A percentile compares a stretch with the other conserved stretches of the same genome.
These are phyloP conservation scores for Fraxinus quadrangulata DNA, from an alignment of 257 asterid species.

Conservation along the genomic window DNA sequence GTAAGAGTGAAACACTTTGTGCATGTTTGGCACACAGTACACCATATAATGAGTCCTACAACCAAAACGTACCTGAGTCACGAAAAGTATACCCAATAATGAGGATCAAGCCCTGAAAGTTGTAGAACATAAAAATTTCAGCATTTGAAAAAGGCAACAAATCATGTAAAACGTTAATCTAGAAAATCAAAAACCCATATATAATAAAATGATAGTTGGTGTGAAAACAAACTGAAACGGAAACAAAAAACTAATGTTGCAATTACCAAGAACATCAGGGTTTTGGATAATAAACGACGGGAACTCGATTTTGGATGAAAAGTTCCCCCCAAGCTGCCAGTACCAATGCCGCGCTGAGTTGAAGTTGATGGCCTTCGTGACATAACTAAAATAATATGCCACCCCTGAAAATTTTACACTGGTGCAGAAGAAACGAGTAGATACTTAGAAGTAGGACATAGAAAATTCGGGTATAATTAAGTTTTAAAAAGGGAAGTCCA, in stretches of 20 bases:
- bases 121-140: background rate
- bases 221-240: background rate
- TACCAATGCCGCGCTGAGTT: conserved; percentile 35
- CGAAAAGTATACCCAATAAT: conserved; percentile 37
- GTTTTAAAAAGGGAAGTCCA: background rate
- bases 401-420: background rate
- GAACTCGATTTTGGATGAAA: conserved; percentile 45
- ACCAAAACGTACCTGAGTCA: conserved; percentile 34
- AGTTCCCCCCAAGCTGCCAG: conserved; percentile 37
- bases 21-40: background rate
- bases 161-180: background rate
- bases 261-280: conserved; percentile 44
- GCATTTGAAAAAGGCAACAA: background rate
- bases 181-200: background rate
- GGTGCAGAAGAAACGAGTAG: background rate
- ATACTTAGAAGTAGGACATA: background rate
- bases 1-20: background rate
- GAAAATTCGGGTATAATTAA: background rate
- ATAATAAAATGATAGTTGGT: background rate
- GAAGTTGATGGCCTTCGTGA: conserved; percentile 42
- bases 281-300: conserved; percentile 31
- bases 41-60: background rate
- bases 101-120: conserved; percentile 40
- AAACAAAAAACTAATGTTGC: background rate
- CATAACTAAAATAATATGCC: conserved; percentile 27